These are phyloP conservation scores for Saccharomycopsis crataegensis DNA, from an alignment of 1,139 yeast species.

Conservation along the genomic window DNA sequence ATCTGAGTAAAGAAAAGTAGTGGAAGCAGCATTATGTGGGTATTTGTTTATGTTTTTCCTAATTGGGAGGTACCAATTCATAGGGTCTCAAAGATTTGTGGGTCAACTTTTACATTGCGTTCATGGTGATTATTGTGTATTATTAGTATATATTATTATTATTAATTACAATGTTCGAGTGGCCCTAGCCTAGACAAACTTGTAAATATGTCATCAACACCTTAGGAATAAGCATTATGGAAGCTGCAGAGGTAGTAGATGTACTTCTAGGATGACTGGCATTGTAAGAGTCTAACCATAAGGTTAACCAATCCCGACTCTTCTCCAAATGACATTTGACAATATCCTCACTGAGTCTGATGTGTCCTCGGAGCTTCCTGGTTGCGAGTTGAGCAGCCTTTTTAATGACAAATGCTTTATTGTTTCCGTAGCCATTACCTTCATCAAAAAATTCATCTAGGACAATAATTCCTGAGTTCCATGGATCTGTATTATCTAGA, in stretches of 20 bases:
- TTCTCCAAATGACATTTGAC: conserved; percentile 21
- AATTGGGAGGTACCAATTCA: no score
- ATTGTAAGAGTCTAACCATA: conserved; percentile 26
- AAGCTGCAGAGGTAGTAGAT: neutral
- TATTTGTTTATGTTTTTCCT: no score
- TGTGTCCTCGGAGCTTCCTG: conserved; percentile 24
- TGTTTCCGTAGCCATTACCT: conserved; percentile 15
- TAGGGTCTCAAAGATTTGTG: no score
- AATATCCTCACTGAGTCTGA: conserved; percentile 22
- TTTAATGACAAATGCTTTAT: conserved; percentile 20
- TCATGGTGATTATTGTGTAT: no score
- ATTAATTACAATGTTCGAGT: neutral
- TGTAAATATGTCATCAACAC: neutral
- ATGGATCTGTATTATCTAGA: neutral
- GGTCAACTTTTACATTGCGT: no score
- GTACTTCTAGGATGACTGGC: conserved; percentile 7
- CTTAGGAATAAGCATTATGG: neutral
- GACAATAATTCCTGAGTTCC: conserved; percentile 18
- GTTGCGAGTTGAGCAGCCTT: conserved; percentile 11
- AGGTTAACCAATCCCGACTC: conserved; percentile 24
- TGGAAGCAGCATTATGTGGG: no score
- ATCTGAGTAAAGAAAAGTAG: no score
- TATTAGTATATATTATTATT: no score
- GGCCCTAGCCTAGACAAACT: neutral
- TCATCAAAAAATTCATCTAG: conserved; percentile 27